Conservation (phyloP, 768 basidiomycete genomes). For the Terana coerulea region DNA sequence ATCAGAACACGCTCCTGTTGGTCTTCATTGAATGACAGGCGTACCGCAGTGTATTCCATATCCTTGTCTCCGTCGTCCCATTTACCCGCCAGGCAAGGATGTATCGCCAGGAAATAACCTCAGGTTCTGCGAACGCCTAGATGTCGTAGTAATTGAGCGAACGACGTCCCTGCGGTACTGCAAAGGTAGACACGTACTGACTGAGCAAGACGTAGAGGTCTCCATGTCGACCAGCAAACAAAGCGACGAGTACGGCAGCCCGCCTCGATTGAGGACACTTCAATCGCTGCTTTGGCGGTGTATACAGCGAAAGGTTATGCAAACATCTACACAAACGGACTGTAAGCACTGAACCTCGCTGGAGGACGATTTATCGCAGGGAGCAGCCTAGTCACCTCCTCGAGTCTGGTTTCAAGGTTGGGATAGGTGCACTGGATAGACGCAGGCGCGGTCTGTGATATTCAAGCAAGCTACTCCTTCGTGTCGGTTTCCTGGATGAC, state of each 20-base stretch:
- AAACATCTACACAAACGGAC: constrained; percentile 48
- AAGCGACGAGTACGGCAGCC: constrained; percentile 77
- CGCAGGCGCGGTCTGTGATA: constrained; percentile 46
- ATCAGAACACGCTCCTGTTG: background rate
- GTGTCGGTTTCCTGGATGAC: background rate
- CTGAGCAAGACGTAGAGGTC: constrained; percentile 86
- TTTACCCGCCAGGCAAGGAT: constrained; percentile 82
- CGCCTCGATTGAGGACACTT: constrained; percentile 52
- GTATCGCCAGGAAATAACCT: constrained; percentile 85
- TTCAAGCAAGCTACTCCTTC: constrained; percentile 36
- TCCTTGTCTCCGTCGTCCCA: constrained; percentile 64
- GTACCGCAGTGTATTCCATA: constrained; percentile 78
- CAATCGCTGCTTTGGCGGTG: constrained; percentile 33
- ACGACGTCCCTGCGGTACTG: background rate
- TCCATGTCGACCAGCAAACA: constrained; percentile 81
- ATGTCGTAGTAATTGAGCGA: background rate
- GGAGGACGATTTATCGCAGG: background rate
- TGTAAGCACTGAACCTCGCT: background rate
- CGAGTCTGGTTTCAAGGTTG: constrained; percentile 36
- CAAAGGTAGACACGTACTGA: constrained; percentile 45
- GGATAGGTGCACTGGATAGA: constrained; percentile 38
- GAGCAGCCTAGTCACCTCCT: background rate
- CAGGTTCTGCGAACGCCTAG: constrained; percentile 69
- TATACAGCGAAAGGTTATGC: constrained; percentile 48
- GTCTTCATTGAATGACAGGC: constrained; percentile 24